These are phyloP conservation scores for Echium plantagineum DNA, from an alignment of 257 asterid genomes.

Conservation along the genomic window DNA sequence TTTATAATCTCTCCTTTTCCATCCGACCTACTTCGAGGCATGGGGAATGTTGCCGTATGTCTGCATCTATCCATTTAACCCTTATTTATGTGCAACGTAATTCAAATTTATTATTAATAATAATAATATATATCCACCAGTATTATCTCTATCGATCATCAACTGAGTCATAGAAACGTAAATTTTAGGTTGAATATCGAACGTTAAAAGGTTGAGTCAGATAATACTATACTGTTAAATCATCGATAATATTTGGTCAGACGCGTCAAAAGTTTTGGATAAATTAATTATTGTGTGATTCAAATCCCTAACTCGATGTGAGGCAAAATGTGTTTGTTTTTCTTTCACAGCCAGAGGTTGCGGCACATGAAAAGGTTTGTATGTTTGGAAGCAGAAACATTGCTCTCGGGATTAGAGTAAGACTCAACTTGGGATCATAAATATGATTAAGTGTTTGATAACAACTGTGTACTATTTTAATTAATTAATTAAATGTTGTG, in stretches of 20 bases:
- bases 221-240: too few relatives aligned
- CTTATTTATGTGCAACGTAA: too few relatives aligned
- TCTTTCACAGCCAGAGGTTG: constrained; percentile 23
- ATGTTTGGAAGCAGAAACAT: constrained; percentile 26
- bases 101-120: too few relatives aligned
- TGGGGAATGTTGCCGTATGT: constrained; percentile 4
- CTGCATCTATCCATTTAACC: background rate
- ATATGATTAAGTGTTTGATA: background rate
- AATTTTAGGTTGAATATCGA: too few relatives aligned
- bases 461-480: background rate
- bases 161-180: too few relatives aligned
- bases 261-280: too few relatives aligned
- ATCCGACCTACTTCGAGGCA: background rate
- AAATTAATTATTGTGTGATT: constrained; percentile 1
- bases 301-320: constrained; percentile 19
- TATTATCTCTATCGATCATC: too few relatives aligned
- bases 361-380: constrained; percentile 39
- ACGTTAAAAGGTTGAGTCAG: too few relatives aligned
- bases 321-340: background rate
- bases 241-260: too few relatives aligned
- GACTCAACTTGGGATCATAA: background rate
- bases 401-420: constrained; percentile 20
- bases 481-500: too few relatives aligned
- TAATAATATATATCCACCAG: too few relatives aligned
- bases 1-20: background rate